Evolutionary conservation across 495 filamentous ascomycete species (phyloP), one percentile per base, ranked within the genome.

Genomic region (Evernia prunastri): DNA sequence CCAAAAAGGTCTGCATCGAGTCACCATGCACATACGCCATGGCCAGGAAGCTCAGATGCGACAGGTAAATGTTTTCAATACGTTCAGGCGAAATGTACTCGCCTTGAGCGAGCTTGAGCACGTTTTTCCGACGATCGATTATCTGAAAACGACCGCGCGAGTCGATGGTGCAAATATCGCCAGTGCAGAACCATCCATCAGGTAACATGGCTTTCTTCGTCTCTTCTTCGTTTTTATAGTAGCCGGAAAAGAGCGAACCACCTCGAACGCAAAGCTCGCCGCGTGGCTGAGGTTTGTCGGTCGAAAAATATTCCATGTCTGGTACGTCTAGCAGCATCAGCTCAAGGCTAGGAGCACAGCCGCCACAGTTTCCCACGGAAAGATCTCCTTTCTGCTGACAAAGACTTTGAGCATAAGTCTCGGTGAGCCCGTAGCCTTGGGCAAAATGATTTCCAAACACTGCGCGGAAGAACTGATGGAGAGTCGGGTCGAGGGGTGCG

Each of bases 11-110:
- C 79, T 96, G 88, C 64, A 88, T 78, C 63, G 88, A 87, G 71
- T 98, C 94, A 45, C 94, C 94, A 74, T 98, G 93, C 39, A 97
- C 89, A 66, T 90, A 96, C 4, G 85, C 93, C 72, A 87, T 87
- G 54, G 85, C 82, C 29, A 97, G 78, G 62, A 90, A 84, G 65
- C 82, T 87, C 60, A 87, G 82, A 77, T 87, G 89, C 43, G 89
- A 89, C 63, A 96, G 81, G 72, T 91, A 90, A 23, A 95, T 85
- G 76, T 96, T 96, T 81, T 98, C 94, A 70, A 98, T 87, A 37
- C 93, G 89, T 78, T 98, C 94, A 31, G 94, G 94, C 36, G 92
- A 97, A 69, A 98, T 90, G 74, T 98, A 98, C 79, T 98, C 94
- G 73, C 94, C 94, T 74, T 98, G 94, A 0, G 94, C 89, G 51